phyloP scores from a whole-genome alignment of 805 yeast genomes.

The Wickerhamomyces hampshirensis region DNA sequence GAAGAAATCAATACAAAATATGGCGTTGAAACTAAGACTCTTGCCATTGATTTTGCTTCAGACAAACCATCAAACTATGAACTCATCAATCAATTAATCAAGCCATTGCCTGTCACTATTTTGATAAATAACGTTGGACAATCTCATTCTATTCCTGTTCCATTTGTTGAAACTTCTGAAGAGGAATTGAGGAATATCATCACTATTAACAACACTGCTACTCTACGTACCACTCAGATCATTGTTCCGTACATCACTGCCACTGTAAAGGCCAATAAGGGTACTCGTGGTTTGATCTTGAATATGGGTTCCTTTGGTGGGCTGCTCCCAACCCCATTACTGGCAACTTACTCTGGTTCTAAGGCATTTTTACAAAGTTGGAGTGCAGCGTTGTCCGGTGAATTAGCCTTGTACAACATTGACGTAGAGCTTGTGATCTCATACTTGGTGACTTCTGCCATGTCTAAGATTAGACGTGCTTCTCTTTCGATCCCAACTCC shows the following conservation, averaged over 20 bases:
- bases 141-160: conserved; percentile 92
- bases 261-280: conserved; percentile 39
- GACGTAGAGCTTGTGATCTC: conserved; percentile 87
- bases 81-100: conserved; percentile 40
- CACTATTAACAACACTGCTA: conserved; percentile 79
- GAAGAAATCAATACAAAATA: conserved; percentile 55
- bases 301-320: conserved; percentile 99
- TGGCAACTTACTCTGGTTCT: conserved; percentile 94
- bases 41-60: conserved; percentile 75
- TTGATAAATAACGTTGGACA: conserved; percentile 92
- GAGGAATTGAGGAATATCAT: conserved; percentile 75
- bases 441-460: conserved; percentile 88
- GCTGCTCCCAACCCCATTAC: conserved; percentile 81
- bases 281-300: conserved; percentile 67
- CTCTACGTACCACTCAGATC: conserved; percentile 78
- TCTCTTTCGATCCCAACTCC: conserved; percentile 80
- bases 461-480: conserved; percentile 87
- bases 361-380: conserved; percentile 93
- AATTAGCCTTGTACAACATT: conserved; percentile 58
- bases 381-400: conserved; percentile 87
- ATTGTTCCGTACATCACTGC: conserved; percentile 65
- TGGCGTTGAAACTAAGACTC: conserved; percentile 56
- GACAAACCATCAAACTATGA: conserved; percentile 57
- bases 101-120: conserved; percentile 59
- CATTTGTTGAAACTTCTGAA: conserved; percentile 75